Conservation (phyloP, 192 early-diverging fungal species). For the Phlyctochytrium arcticum region DNA sequence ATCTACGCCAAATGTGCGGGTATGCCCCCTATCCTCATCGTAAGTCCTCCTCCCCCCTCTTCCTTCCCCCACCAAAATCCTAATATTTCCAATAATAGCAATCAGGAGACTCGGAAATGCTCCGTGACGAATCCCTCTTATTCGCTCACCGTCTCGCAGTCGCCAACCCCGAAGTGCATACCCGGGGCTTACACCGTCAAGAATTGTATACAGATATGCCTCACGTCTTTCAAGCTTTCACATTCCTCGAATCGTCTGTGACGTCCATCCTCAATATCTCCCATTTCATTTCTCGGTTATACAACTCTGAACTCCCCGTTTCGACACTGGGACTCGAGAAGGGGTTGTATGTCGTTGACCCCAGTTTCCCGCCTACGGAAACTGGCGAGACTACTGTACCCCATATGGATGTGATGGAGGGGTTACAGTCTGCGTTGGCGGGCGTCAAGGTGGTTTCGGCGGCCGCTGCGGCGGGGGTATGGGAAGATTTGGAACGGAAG, state of each 20-base stretch:
- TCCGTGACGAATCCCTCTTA: conserved; percentile 39
- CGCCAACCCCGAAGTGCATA: neutral
- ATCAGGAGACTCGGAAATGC: conserved; percentile 38
- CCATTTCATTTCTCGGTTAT: neutral
- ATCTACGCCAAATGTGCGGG: conserved; percentile 30
- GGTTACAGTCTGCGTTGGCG: neutral
- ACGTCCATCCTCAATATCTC: neutral
- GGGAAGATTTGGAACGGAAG: neutral
- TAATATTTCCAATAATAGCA: conserved; percentile 3
- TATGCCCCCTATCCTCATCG: conserved; percentile 39
- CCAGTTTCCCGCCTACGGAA: neutral
- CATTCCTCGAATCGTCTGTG: neutral
- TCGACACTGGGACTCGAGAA: neutral
- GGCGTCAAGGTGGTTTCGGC: neutral
- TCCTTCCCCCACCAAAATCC: neutral
- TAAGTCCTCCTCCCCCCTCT: neutral
- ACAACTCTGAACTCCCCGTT: neutral
- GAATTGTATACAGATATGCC: neutral
- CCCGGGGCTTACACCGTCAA: neutral
- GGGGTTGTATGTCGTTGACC: neutral
- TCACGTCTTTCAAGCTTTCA: conserved; percentile 3
- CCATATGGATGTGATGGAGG: neutral
- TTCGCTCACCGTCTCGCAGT: conserved; percentile 20
- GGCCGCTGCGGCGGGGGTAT: neutral
- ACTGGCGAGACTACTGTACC: neutral